Base-by-base conservation (phyloP, 345 rosid species). In the Carallia pectinifolia region DNA sequence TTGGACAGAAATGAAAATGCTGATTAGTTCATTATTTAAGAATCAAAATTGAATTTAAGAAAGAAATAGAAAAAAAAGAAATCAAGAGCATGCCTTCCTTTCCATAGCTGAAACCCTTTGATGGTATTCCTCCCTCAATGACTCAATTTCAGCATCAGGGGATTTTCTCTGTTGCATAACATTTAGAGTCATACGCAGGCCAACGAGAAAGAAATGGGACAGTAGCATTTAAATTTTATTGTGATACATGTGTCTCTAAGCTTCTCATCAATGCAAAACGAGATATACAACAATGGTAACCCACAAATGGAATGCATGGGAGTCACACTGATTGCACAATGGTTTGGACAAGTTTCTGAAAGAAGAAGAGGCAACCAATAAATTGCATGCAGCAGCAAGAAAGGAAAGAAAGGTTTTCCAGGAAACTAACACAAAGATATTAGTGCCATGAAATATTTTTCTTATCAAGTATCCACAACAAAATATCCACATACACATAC, bases 81-180 rank as follows among this genome's bases (percentile, higher is more conserved):
- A 13, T 40, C 4, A 34, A 18, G 4, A 38, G n/a, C 54, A 53
- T 68, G 90, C 99, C 97, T 90, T 92, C 72, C 98, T 92, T 85
- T 96, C 99, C 62, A 96, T 94, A 66, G 88, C 83, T 56, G 95
- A 87, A 84, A 92, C 90, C 82, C 97, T 87, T 82, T 96, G 98
- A 84, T 92, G 99, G 81, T 89, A 92, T 84, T 92, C 99, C 84
- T 92, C 99, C 71, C 95, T 85, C 84, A 96, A 81, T 69, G 99
- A 86, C 81, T 96, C 98, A 61, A 96, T 80, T 85, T 96, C 99
- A 5, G 95, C 97, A 53, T 90, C 99, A 72, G 66, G 88, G 65
- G 97, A 81, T 84, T 90, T 92, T 77, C 89, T 87, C 99, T 92
- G 92, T 73, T 71, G 53, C 79, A 85, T 60, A 76, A 68, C 62